Conservation (phyloP, 1,139 yeast species). For the Geotrichum citri-aurantii region DNA sequence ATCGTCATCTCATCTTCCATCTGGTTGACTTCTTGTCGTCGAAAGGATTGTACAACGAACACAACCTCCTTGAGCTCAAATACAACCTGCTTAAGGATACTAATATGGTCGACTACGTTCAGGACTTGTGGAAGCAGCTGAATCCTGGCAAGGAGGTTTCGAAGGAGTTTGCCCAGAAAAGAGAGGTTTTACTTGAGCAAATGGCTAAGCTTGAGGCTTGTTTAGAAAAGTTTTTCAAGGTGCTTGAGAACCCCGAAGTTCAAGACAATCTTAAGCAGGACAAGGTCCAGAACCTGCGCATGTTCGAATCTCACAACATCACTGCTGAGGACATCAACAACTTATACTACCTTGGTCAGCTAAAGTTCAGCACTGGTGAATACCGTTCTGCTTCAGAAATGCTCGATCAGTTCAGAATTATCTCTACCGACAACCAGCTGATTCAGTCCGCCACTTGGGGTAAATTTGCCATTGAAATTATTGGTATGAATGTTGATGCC, state of each 20-base stretch:
- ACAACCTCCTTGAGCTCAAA: slow-evolving; percentile 43
- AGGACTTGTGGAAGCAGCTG: slow-evolving; percentile 41
- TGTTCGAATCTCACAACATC: slow-evolving; percentile 41
- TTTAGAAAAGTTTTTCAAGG: slow-evolving; percentile 44
- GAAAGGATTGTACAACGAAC: slow-evolving; percentile 43
- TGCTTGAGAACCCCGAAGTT: slow-evolving; percentile 46
- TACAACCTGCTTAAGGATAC: slow-evolving; percentile 51
- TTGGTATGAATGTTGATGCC: slow-evolving; percentile 47
- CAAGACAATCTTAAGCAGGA: slow-evolving; percentile 46
- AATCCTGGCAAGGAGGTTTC: slow-evolving; percentile 40
- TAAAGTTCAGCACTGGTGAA: slow-evolving; percentile 56
- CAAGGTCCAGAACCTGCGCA: slow-evolving; percentile 46
- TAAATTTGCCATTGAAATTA: slow-evolving; percentile 52
- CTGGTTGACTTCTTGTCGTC: slow-evolving; percentile 45
- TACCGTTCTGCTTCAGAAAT: slow-evolving; percentile 53
- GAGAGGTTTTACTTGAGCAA: slow-evolving; percentile 39
- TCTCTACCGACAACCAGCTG: slow-evolving; percentile 47
- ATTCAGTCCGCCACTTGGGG: slow-evolving; percentile 60
- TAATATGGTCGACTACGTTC: slow-evolving; percentile 48
- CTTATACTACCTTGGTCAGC: slow-evolving; percentile 51
- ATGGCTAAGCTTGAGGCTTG: slow-evolving; percentile 40
- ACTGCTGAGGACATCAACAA: slow-evolving; percentile 47
- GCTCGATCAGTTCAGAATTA: slow-evolving; percentile 49
- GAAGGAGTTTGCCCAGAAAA: slow-evolving; percentile 38
- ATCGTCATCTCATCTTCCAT: slow-evolving; percentile 52